Base-by-base conservation (phyloP, 2,329 filamentous ascomycete genomes). In the Cyphellophora europaea region DNA sequence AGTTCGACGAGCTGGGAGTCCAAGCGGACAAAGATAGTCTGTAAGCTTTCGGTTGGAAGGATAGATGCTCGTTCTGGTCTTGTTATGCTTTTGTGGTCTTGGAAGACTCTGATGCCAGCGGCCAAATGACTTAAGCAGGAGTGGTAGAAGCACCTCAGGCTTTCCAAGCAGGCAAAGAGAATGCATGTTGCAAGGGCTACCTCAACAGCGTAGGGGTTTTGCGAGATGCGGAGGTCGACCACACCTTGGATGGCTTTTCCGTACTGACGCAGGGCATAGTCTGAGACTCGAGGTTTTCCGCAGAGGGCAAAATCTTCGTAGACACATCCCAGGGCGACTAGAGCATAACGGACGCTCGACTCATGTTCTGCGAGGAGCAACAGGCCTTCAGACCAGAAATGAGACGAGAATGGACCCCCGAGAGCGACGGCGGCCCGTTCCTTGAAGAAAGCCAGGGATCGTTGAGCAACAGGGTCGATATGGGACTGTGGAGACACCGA, bases 1-100 rank as follows among this genome's bases (percentile, higher is more conserved):
- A 41, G 21, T n/a, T 41, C 34, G 13, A 41, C 21, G 11, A 38
- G 18, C 21, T 41, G 38, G 8, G 35, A 29, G 14, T 34, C 34
- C 8, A 38, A 25, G 8, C 31, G 34, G 6, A 32, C 11, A 31
- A 38, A 41, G 27, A 33, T 21, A 5, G 14, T 15, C 8, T 18
- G 23, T 6, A 38, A 25, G 21, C 8, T 8, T n/a, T 23, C 14
- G 15, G 14, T 5, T 12, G 13, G 28, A 19, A 28, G 35, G 21
- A 34, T 19, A 18, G 18, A 38, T 11, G 17, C 15, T 11, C 30
- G 21, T 4, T 15, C 27, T 23, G 16, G 32, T 12, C 21, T 10
- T 10, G 16, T 14, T 27, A 16, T 18, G 18, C 30, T 11, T 28
- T 19, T 31, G 27, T 21, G 14, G 8, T 30, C 27, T 18, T 19